Base-by-base conservation (phyloP, 2,329 filamentous ascomycete genomes). In the Elsinoe batatas region DNA sequence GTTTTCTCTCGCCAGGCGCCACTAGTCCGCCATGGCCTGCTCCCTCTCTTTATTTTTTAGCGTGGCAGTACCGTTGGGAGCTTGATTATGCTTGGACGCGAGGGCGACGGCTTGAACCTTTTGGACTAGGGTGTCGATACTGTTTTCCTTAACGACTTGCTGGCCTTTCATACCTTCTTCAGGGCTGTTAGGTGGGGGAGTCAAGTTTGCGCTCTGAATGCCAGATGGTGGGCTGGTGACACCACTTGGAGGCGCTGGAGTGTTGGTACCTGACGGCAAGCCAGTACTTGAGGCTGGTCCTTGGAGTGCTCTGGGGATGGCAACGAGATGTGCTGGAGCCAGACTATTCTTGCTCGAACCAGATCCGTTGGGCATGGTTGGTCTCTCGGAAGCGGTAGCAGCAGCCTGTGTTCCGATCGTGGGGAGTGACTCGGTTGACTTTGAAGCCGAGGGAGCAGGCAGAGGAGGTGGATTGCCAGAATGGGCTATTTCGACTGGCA, bases 401-500 rank as follows among this genome's bases (percentile, higher is more conserved):
- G 17, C 4, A 37, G n/a, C 20, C 47, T 37, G n/a, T 12, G 47
- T 4, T 10, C 26, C 32, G 17, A 38, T 15, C 2, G 33, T 51
- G 2, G 47, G 32, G 5, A 51, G 8, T 2, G 47, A 51, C 17
- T 51, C 47, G 32, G 47, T 51, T 13, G 47, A 51, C 35, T 51
- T 51, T 18, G 47, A 38, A 4, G 47, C 32, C 13, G 38, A n/a
- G 17, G 40, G 40, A 55, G 53, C 40, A 8, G 53, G 40, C 3
- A 22, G 12, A 10, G 32, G 53, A 10, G 53, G 40, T 15, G 53
- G 38, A 30, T 46, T 47, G 15, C 53, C 53, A 22, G 54, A 54
- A 20, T 44, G 54, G n/a, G 60, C 61, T 33, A 66, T 60, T 26
- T 73, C 70, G 59, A 74, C 71, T 38, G 75, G 74, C 57, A 76